Evolutionary conservation across 768 basidiomycete species (phyloP).

Genomic region (Coprinopsis sp.): DNA sequence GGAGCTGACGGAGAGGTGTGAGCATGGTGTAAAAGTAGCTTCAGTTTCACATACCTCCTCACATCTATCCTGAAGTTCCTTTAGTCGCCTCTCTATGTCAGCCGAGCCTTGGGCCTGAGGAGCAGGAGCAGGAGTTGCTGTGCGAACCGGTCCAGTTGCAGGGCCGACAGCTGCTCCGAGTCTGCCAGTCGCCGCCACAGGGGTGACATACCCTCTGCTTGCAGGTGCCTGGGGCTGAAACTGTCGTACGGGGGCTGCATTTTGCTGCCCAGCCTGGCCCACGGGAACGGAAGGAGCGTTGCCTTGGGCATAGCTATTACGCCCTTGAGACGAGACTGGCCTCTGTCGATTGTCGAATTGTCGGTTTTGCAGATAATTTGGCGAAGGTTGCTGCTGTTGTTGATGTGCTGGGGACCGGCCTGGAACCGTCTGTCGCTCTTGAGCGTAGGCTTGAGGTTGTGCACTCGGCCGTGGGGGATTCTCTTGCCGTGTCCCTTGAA

Average conservation of each 20-base stretch:
- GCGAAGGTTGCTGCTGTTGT: not conserved
- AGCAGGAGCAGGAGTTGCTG: too few species aligned
- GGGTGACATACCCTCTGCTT: too few species aligned
- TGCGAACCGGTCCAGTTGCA: too few species aligned
- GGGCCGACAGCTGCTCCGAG: too few species aligned
- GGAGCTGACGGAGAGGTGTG: slow-evolving; percentile 37
- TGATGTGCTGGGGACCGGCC: not conserved
- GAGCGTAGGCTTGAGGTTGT: too few species aligned
- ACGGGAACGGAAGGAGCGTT: too few species aligned
- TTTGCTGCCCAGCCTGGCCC: too few species aligned
- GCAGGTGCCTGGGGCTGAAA: too few species aligned
- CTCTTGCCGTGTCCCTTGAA: too few species aligned
- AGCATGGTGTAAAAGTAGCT: slow-evolving; percentile 4
- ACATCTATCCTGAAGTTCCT: slow-evolving; percentile 30
- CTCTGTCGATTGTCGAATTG: not conserved
- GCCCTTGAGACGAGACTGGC: not conserved
- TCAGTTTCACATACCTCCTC: slow-evolving; percentile 39
- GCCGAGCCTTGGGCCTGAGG: not conserved
- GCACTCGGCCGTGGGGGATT: too few species aligned
- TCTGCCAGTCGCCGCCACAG: too few species aligned
- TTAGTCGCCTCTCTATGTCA: slow-evolving; percentile 19
- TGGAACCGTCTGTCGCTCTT: too few species aligned
- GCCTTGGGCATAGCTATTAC: not conserved
- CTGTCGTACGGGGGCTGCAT: not conserved
- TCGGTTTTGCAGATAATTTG: not conserved